A percentile compares a stretch with the other conserved stretches of the same genome.
These are phyloP conservation scores for Saccharum spontaneum DNA, from an alignment of 176 grass and related monocot genomes.

Conservation along the genomic window DNA sequence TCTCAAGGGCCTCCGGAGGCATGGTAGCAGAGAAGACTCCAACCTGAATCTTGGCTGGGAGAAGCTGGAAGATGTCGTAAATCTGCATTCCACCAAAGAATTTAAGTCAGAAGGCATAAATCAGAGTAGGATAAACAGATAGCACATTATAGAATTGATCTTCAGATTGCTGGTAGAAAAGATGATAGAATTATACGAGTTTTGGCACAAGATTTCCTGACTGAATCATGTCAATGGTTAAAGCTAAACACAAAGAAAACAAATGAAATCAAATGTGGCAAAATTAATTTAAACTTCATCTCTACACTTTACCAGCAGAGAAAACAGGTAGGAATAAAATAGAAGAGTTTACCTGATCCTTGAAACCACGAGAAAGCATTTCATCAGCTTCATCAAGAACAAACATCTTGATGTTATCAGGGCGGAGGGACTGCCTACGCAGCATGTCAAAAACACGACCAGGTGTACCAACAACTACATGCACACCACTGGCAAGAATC, in stretches of 20 bases:
- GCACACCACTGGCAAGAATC: conserved; percentile 79
- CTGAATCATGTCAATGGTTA: background rate
- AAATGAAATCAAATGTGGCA: background rate
- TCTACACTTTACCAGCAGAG: background rate
- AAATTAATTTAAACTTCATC: background rate
- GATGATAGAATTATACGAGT: background rate
- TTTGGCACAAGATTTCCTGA: background rate
- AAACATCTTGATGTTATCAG: conserved; percentile 93
- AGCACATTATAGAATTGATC: background rate
- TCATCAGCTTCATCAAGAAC: conserved; percentile 96
- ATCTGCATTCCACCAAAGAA: conserved; percentile 54
- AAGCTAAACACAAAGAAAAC: background rate
- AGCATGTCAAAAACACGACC: conserved; percentile 93
- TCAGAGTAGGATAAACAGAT: background rate
- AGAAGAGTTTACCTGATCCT: conserved; percentile 66
- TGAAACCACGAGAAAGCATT: conserved; percentile 98
- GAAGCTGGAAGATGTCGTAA: conserved; percentile 93
- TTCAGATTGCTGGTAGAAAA: background rate
- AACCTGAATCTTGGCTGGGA: conserved; percentile 81
- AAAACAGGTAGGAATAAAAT: background rate
- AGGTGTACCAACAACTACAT: conserved; percentile 87
- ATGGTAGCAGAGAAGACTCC: conserved; percentile 93
- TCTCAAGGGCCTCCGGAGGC: conserved; percentile 89
- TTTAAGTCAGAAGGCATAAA: background rate
- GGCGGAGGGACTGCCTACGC: conserved; percentile 75